Evolutionary conservation across 441 rosid genomes (phyloP), one percentile per base, ranked within the genome.

Genomic region (Adansonia rubrostipa): DNA sequence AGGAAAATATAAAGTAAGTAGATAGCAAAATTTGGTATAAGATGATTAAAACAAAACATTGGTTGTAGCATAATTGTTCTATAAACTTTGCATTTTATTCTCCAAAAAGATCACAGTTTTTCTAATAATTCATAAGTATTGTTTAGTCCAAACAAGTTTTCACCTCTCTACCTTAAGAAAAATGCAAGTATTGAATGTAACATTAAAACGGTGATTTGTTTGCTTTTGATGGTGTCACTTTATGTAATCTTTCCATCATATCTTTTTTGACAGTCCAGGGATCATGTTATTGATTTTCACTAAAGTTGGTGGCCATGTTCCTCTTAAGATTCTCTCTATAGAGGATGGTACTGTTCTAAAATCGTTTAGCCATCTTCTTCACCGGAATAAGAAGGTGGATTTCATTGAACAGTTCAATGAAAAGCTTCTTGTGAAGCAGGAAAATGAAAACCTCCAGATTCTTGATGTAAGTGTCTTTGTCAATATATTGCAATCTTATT

Each of bases 391-490:
- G 87, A 90, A 91, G 91, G 97, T 92, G 78, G 97, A 92, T 70
- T 92, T 92, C 80, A 92, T 92, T 9, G 94, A 92, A 80, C 94
- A 90, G 78, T 92, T 92, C 77, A 92, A 92, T 77, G 94, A 92
- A 79, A 92, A 92, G 86, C 97, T 92, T 82, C 97, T 92, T 77
- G 97, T 92, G 81, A 92, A 92, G 88, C 97, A 92, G 84, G 95
- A 91, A 70, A 87, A 88, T 73, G 97, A 91, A 83, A 91, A 92
- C 77, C 97, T 92, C 63, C 97, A 92, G 83, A 92, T 92, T 81
- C 92, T 89, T 53, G 97, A 92, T 84, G 97, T 92, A 80, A 82
- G 68, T 19, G 28, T 57, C 62, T 73, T 50, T 19, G 24, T 22
- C 14, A 47, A 13, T 68, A 10, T 79, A 47, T 64, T 44, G 24